Evolutionary conservation across 1,284 basidiomycete genomes (phyloP), one percentile per base, ranked within the genome.

Genomic region (Cerrena zonata): DNA sequence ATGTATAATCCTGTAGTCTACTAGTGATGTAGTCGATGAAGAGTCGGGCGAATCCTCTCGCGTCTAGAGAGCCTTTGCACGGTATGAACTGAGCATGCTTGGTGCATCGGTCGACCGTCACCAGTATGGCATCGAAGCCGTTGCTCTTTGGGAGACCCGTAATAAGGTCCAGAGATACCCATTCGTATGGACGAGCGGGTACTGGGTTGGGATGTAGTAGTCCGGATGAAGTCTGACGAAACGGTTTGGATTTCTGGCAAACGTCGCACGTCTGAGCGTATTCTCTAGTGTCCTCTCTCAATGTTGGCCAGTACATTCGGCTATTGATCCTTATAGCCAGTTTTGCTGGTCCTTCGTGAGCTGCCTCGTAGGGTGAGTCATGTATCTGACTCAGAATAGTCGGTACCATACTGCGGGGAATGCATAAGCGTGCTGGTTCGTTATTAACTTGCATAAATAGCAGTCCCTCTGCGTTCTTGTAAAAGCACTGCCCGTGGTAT

Each of bases 81-180:
- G 69, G 68, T 7, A 73, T 65, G 47, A 74, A 68, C 37, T 64
- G 50, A 0, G 65, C 60, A n/a, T n/a, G n/a, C n/a, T n/a, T n/a
- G n/a, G n/a, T n/a, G n/a, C n/a, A n/a, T n/a, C n/a, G n/a, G n/a
- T 70, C 63, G 5, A 70, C 60, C 7, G 70, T 58, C 15, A 66
- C 61, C 13, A 71, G 50, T 5, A 71, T 51, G 12, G 47, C 50
- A 42, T 60, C 49, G 45, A 36, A 60, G 13, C 68, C 66, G 39
- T 61, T 55, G 0, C 66, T 69, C 5, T 5, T 4, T 0, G 76
- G 77, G 0, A 80, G 61, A 19, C 67, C 64, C 4, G 64, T 63
- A 26, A 80, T 75, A 45, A 73, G 65, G 53, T 80, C 76, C 66
- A 77, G 68, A 0, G 69, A 69, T 4, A 79, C 62, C 0, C 63